A percentile compares a stretch with the other conserved stretches of the same genome.
phyloP scores from a whole-genome alignment of 129 eudicot genomes.

The Heracleum sosnowskyi region DNA sequence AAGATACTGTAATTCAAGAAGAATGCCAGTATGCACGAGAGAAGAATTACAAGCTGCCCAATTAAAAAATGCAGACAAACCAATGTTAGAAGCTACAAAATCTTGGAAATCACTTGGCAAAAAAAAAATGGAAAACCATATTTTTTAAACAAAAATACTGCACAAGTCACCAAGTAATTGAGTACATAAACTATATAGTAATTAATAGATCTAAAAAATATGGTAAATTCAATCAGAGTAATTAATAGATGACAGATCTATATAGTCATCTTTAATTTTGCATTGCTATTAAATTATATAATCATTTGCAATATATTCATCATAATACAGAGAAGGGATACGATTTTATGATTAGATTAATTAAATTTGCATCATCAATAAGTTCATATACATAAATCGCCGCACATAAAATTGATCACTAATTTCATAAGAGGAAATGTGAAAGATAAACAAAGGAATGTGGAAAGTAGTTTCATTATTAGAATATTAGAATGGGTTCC shows the following conservation, averaged over 20 bases:
- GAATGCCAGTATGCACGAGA: conserved; percentile 87
- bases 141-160: background rate
- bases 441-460: background rate
- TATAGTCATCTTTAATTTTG: background rate
- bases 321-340: background rate
- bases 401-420: background rate
- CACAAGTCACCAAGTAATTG: background rate
- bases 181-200: background rate
- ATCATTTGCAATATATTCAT: background rate
- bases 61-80: background rate
- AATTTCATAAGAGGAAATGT: background rate
- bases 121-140: background rate
- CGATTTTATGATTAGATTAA: background rate
- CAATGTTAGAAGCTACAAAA: background rate
- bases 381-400: background rate
- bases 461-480: background rate
- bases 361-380: background rate
- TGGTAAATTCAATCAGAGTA: background rate
- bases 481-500: too few relatives aligned
- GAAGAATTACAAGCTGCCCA: conserved; percentile 62
- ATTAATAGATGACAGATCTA: background rate
- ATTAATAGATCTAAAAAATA: too few relatives aligned
- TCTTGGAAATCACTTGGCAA: background rate
- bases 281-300: background rate
- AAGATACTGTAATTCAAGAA: conserved; percentile 76